Evolutionary conservation across 345 rosid species (phyloP), one percentile per base, ranked within the genome.

Genomic region (Diplotaxis tenuifolia): DNA sequence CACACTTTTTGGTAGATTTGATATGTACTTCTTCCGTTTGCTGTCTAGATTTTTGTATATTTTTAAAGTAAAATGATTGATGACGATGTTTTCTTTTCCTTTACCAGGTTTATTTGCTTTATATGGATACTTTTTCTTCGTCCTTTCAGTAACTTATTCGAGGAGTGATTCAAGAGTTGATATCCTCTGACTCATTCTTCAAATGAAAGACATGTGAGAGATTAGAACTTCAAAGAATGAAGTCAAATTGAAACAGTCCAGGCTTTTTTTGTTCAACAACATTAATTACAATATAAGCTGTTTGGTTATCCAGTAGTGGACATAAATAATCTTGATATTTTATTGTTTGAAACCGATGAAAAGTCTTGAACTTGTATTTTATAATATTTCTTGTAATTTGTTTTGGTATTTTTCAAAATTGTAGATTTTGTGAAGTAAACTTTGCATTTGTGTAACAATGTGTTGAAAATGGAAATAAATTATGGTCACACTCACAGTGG

Each of bases 211-310:
- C 7, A 2, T 6, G 2, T 15, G 62, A 5, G 47, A 2, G 11
- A 16, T 28, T 3, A 3, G 8, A 45, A 45, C 58, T 29, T 59
- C 9, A 47, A 47, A 47, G 59, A 5, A 19, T 31, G 19, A 31
- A 2, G 27, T 68, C 73, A 47, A 8, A 14, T 3, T 58, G 31
- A 27, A 64, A 72, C 63, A 38, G 65, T 42, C 76, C 40, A n/a
- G 20, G 32, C n/a, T n/a, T 25, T 23, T 49, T 22, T 49, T 10
- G 75, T 62, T 72, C 62, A 52, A 72, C 62, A 14, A 19, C 9
- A 20, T n/a, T 64, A 20, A 23, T 8, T 42, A 10, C 12, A 32
- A 23, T 45, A 32, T 22, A 60, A 19, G 25, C 14, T 19, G 56
- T 21, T 52, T 52, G 23, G 56, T 52, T 52, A 16, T 47, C 20